phyloP scores from a whole-genome alignment of 2,329 filamentous ascomycete genomes.

The Epichloe coenophiala region DNA sequence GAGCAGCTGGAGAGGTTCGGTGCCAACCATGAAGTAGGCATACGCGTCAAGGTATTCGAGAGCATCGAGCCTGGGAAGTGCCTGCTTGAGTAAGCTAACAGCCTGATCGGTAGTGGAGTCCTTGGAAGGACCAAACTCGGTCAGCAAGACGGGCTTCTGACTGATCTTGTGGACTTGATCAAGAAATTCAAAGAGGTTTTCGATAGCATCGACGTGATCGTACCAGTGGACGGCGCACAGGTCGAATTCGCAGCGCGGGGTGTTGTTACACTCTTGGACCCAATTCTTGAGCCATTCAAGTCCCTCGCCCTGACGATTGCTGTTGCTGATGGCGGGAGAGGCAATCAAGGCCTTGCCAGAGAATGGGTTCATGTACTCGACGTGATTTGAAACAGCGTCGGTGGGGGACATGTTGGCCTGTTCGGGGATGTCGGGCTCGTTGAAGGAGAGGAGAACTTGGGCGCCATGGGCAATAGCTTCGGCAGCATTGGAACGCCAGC shows the following conservation, averaged over 20 bases:
- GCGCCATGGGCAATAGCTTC: conserved; percentile 39
- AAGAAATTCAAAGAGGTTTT: no score
- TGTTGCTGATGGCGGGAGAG: conserved; percentile 48
- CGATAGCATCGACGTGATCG: no score
- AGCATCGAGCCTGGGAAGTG: conserved; percentile 34
- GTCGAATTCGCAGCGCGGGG: conserved; percentile 39
- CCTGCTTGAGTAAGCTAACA: conserved; percentile 33
- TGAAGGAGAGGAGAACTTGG: conserved; percentile 51
- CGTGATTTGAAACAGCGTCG: conserved; percentile 38
- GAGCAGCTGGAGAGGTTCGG: conserved; percentile 28
- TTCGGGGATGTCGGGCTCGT: conserved; percentile 54
- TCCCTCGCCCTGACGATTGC: conserved; percentile 33
- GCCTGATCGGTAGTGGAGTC: conserved; percentile 28
- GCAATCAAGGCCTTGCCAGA: conserved; percentile 39
- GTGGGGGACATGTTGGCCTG: conserved; percentile 46
- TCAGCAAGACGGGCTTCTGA: conserved; percentile 32
- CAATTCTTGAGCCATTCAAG: conserved; percentile 24
- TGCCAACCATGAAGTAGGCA: conserved; percentile 41
- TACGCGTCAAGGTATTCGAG: conserved; percentile 40
- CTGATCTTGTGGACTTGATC: no score
- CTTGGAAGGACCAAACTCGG: no score
- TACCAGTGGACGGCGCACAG: conserved; percentile 35
- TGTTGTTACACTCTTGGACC: neutral
- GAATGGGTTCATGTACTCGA: conserved; percentile 41
- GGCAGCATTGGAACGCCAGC: conserved; percentile 39